phyloP scores from a whole-genome alignment of 2,329 filamentous ascomycete genomes.

The Pyrenophora seminiperda region DNA sequence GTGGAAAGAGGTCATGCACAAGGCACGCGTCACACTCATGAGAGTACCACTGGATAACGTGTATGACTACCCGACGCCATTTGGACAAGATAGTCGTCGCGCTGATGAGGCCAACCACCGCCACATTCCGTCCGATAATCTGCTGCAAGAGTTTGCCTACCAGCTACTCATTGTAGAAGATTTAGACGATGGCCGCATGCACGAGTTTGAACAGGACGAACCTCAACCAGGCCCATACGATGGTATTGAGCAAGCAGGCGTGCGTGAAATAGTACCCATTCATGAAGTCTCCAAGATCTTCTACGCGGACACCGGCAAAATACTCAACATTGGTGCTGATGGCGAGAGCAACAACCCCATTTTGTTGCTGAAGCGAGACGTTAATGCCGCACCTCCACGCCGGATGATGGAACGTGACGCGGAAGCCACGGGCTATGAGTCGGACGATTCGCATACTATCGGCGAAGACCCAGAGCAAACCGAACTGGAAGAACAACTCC shows the following conservation, averaged over 20 bases:
- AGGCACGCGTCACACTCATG: conserved; percentile 80
- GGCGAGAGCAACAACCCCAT: conserved; percentile 74
- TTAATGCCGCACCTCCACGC: conserved; percentile 65
- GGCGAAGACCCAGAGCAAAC: conserved; percentile 49
- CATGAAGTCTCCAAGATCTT: conserved; percentile 87
- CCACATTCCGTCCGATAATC: conserved; percentile 51
- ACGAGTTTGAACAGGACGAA: conserved; percentile 67
- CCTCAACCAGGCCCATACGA: conserved; percentile 63
- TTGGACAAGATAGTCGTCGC: conserved; percentile 20
- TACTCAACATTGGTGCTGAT: conserved; percentile 78
- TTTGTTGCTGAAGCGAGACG: conserved; percentile 73
- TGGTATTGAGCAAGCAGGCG: conserved; percentile 65
- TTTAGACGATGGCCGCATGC: conserved; percentile 71
- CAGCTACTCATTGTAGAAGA: conserved; percentile 84
- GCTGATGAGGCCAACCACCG: conserved; percentile 23
- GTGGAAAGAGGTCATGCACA: conserved; percentile 97
- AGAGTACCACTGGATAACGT: conserved; percentile 67
- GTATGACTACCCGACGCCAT: conserved; percentile 51
- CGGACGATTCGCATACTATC: conserved; percentile 49
- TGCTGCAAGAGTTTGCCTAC: conserved; percentile 73
- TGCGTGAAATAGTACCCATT: conserved; percentile 70
- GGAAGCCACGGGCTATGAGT: conserved; percentile 35
- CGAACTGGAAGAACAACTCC: conserved; percentile 52
- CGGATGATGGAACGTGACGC: conserved; percentile 58
- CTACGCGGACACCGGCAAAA: conserved; percentile 87